Evolutionary conservation across 495 filamentous ascomycete genomes (phyloP).

Genomic region (Neurospora intermedia): DNA sequence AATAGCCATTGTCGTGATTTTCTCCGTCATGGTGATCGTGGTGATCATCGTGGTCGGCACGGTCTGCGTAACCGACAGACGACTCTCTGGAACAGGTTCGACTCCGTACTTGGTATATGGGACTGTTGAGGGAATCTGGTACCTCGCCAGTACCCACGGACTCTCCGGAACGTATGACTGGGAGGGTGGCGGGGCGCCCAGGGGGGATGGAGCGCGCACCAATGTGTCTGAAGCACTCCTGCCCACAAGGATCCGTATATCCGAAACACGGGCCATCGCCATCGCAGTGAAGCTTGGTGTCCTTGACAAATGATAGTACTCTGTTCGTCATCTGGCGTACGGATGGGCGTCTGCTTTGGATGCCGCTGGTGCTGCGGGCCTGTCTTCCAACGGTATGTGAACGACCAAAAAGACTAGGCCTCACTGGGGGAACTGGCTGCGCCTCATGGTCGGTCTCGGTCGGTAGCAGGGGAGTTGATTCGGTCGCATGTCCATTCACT

Average conservation of each 20-base stretch:
- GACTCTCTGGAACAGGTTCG: neutral
- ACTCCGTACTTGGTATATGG: neutral
- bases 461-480: constrained; percentile 22
- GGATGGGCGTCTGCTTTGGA: constrained; percentile 31
- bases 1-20: constrained; percentile 19
- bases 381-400: constrained; percentile 1
- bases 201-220: constrained; percentile 15
- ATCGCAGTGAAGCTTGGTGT: constrained; percentile 60
- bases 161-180: neutral
- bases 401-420: constrained; percentile 1
- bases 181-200: constrained; percentile 15
- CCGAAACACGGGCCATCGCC: constrained; percentile 70
- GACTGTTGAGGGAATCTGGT: neutral
- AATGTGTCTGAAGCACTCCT: constrained; percentile 60
- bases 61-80: neutral
- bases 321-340: constrained; percentile 35
- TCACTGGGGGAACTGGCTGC: neutral
- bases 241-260: constrained; percentile 74
- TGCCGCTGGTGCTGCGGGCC: neutral
- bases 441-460: neutral
- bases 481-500: constrained; percentile 10
- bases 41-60: constrained; percentile 1
- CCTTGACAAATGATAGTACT: constrained; percentile 55
- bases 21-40: constrained; percentile 12
- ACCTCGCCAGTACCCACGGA: neutral